phyloP scores from a whole-genome alignment of 352 stramenopile genomes.

The Hyaloperonospora arabidopsidis region DNA sequence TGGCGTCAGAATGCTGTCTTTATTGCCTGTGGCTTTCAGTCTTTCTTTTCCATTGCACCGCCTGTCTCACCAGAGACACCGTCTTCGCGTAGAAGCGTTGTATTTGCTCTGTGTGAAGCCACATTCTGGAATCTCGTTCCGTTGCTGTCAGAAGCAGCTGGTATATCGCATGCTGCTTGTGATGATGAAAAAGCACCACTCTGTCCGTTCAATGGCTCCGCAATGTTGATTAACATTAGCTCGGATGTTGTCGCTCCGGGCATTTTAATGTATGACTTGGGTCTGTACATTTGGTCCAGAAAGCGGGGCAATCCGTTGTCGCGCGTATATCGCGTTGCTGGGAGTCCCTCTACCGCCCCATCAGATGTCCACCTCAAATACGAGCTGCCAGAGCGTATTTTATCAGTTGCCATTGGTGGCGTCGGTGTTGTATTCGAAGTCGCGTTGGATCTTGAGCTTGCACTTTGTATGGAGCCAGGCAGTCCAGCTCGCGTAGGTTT shows the following conservation, averaged over 20 bases:
- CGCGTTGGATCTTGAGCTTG: slow-evolving; percentile 46
- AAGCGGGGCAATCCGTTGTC: slow-evolving; percentile 32
- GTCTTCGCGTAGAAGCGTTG: slow-evolving; percentile 20
- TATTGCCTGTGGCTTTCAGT: slow-evolving; percentile 46
- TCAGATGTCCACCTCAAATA: slow-evolving; percentile 36
- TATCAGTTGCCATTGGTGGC: slow-evolving; percentile 35
- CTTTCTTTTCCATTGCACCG: slow-evolving; percentile 31
- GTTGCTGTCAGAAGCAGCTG: slow-evolving; percentile 41
- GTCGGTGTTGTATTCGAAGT: slow-evolving; percentile 42
- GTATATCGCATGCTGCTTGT: slow-evolving; percentile 20
- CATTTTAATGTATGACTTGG: slow-evolving; percentile 32
- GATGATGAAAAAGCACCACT: slow-evolving; percentile 10
- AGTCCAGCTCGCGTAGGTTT: slow-evolving; percentile 35
- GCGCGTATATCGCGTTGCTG: slow-evolving; percentile 28
- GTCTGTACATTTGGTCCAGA: slow-evolving; percentile 37
- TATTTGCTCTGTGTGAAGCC: slow-evolving; percentile 58
- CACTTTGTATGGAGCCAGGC: slow-evolving; percentile 28
- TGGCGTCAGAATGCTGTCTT: slow-evolving; percentile 43
- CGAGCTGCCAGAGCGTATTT: slow-evolving; percentile 30
- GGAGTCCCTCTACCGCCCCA: slow-evolving; percentile 9
- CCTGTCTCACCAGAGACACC: slow-evolving; percentile 6
- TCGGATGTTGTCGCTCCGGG: slow-evolving; percentile 16
- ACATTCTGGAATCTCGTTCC: slow-evolving; percentile 66
- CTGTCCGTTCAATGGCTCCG: slow-evolving; percentile 23
- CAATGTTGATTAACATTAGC: slow-evolving; percentile 38